Evolutionary conservation across 2,329 filamentous ascomycete genomes (phyloP).

Genomic region (Chaetomiaceae sp.): DNA sequence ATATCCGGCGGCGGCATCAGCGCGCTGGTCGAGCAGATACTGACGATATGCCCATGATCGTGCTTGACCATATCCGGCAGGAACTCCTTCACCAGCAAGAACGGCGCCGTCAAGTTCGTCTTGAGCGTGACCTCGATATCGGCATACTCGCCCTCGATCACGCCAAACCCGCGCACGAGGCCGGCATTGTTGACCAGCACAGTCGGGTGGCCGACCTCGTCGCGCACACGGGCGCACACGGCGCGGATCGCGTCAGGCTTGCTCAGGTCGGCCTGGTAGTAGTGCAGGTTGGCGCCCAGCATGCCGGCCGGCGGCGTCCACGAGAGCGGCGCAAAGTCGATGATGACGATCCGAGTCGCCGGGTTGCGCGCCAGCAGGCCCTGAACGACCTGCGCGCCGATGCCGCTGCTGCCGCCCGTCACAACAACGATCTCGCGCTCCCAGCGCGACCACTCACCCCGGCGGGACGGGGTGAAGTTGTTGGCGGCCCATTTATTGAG

Average conservation of each 20-base stretch:
- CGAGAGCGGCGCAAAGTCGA: constrained; percentile 32
- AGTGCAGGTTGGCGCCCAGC: constrained; percentile 22
- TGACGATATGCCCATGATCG: constrained; percentile 63
- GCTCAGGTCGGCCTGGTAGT: constrained; percentile 38
- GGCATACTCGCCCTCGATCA: constrained; percentile 29
- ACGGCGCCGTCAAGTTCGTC: constrained; percentile 55
- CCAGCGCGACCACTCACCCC: constrained; percentile 33
- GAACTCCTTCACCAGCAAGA: constrained; percentile 54
- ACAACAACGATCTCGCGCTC: constrained; percentile 39
- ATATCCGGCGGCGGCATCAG: constrained; percentile 49
- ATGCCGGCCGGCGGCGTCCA: constrained; percentile 27
- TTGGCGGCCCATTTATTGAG: constrained; percentile 23
- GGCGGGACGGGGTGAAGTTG: constrained; percentile 17
- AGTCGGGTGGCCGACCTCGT: constrained; percentile 35
- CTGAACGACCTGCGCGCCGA: constrained; percentile 35
- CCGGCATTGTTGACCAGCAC: constrained; percentile 36
- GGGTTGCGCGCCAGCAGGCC: constrained; percentile 28
- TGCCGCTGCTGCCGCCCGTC: constrained; percentile 41
- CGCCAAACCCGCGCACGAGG: constrained; percentile 26
- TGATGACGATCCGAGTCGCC: constrained; percentile 29
- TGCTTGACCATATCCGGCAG: constrained; percentile 51
- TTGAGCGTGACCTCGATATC: constrained; percentile 31
- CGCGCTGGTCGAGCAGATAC: constrained; percentile 54
- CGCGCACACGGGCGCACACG: constrained; percentile 29
- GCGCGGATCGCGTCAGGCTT: constrained; percentile 28